A percentile compares a stretch with the other conserved stretches of the same genome.
Evolutionary conservation across 2,329 filamentous ascomycete species (phyloP).

Genomic region (Colletotrichum falcatum): DNA sequence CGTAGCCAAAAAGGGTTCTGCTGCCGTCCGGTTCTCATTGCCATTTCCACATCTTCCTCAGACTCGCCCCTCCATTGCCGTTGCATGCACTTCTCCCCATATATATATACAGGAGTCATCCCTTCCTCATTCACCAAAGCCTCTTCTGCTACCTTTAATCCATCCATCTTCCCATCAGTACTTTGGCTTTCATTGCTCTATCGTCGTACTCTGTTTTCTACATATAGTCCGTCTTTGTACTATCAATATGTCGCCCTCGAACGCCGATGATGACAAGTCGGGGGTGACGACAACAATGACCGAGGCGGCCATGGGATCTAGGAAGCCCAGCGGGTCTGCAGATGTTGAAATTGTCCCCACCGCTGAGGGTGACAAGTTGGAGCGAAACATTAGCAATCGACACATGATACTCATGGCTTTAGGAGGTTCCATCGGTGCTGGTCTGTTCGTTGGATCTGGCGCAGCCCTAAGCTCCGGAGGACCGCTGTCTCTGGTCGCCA

Average conservation of each 20-base stretch:
- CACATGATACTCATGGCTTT: slow-evolving; percentile 53
- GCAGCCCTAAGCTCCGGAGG: slow-evolving; percentile 49
- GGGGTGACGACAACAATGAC: slow-evolving; percentile 2
- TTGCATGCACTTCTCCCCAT: not conserved
- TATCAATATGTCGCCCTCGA: not conserved
- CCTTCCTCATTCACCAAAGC: not conserved
- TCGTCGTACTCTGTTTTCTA: not conserved
- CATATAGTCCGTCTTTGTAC: not conserved
- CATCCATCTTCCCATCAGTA: not conserved
- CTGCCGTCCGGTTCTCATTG: not conserved
- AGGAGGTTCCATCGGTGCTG: slow-evolving; percentile 52
- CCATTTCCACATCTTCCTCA: no score
- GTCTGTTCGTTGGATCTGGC: slow-evolving; percentile 51
- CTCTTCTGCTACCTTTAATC: not conserved
- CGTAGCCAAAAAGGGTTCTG: no score
- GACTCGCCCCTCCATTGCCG: not conserved
- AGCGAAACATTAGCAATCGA: slow-evolving; percentile 48
- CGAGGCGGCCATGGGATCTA: not conserved
- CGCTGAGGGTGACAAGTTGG: slow-evolving; percentile 39
- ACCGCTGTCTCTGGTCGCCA: slow-evolving; percentile 48
- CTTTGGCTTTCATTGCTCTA: not conserved
- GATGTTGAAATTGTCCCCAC: not conserved
- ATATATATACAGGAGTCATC: not conserved
- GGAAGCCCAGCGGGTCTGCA: slow-evolving; percentile 7
- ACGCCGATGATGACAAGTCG: not conserved